Conservation (phyloP, 1,284 basidiomycete genomes). For the Ustilago nuda region DNA sequence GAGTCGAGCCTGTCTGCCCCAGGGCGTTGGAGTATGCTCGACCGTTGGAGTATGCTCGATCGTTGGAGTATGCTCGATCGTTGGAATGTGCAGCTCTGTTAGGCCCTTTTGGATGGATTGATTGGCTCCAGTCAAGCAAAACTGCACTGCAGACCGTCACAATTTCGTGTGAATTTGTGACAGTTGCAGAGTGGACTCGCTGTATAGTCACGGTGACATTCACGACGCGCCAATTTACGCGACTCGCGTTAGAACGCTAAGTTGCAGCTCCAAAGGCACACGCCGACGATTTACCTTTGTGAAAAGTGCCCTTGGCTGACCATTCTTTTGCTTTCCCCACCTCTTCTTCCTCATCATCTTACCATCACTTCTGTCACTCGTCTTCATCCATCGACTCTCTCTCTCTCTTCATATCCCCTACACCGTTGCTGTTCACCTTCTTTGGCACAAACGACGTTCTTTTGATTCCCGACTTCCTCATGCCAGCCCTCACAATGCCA, state of each 20-base stretch:
- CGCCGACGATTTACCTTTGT: too few relatives aligned
- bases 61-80: slow-evolving; percentile 6
- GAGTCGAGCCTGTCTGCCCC: not conserved
- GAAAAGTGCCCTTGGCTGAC: slow-evolving; percentile 21
- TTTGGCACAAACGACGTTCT: not conserved
- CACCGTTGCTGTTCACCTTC: not conserved
- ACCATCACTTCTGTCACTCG: not conserved
- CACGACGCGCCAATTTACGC: slow-evolving; percentile 57
- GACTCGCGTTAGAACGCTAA: too few relatives aligned
- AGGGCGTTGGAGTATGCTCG: not conserved
- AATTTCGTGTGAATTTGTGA: slow-evolving; percentile 5
- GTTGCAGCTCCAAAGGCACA: too few relatives aligned
- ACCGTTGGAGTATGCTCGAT: not conserved
- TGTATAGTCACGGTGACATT: not conserved
- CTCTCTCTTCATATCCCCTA: not conserved
- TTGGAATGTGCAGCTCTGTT: slow-evolving; percentile 16
- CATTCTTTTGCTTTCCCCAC: slow-evolving; percentile 8
- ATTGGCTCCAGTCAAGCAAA: slow-evolving; percentile 13
- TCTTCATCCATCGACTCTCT: slow-evolving; percentile 7
- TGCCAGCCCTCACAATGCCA: slow-evolving; percentile 36
- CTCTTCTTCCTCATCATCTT: slow-evolving; percentile 1
- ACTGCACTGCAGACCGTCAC: slow-evolving; percentile 19
- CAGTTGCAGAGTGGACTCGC: not conserved
- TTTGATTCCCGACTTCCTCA: slow-evolving; percentile 2
- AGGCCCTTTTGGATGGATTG: slow-evolving; percentile 10